Conservation (phyloP, 164 flowering plant genomes). For the Kalanchoe fedtschenkoi region DNA sequence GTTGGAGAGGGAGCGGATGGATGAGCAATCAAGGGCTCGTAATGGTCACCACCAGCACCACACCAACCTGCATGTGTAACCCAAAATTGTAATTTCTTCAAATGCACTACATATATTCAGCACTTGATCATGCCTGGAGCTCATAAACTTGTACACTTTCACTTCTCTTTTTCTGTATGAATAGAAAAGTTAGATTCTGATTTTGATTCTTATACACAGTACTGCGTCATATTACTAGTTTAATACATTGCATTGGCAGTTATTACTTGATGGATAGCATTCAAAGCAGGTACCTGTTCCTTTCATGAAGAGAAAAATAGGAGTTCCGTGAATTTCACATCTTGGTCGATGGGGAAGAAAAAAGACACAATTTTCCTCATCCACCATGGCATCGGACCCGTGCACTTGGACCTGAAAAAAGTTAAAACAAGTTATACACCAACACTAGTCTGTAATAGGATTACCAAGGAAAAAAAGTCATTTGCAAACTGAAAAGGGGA, state of each 20-base stretch:
- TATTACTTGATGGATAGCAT: background rate
- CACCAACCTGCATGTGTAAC: constrained; percentile 71
- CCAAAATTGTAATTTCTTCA: no score
- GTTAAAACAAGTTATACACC: background rate
- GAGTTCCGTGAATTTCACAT: constrained; percentile 56
- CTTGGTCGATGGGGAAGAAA: constrained; percentile 92
- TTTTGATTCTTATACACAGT: background rate
- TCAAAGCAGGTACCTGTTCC: constrained; percentile 59
- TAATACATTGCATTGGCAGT: no score
- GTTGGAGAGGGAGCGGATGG: constrained; percentile 35
- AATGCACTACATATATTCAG: no score
- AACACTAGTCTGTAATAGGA: background rate
- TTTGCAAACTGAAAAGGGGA: background rate
- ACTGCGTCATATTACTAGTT: no score
- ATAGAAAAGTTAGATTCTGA: background rate
- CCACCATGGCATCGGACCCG: constrained; percentile 97
- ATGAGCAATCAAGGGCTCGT: constrained; percentile 83
- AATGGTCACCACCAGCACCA: constrained; percentile 94
- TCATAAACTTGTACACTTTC: no score
- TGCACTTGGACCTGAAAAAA: constrained; percentile 80
- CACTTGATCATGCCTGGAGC: no score
- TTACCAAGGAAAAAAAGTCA: background rate
- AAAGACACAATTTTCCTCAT: constrained; percentile 88
- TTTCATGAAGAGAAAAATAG: constrained; percentile 87
- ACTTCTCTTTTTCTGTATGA: no score